Evolutionary conservation across 2,329 filamentous ascomycete species (phyloP), one percentile per base, ranked within the genome.

Genomic region (Trichoderma sp.): DNA sequence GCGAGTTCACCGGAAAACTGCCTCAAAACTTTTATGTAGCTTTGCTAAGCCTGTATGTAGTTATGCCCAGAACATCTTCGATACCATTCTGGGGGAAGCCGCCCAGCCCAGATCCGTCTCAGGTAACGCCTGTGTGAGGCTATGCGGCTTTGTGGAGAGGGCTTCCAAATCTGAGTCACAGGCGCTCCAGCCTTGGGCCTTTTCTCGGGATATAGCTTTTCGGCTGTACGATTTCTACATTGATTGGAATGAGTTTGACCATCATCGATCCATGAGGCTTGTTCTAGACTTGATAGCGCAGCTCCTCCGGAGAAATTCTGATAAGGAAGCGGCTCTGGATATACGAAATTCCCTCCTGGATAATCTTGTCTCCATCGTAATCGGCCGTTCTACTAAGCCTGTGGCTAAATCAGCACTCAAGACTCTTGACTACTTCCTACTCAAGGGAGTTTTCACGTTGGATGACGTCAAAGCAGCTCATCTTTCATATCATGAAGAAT

Each of bases 391-490:
- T 39, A 83, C 88, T 18, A 89, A 87, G 71, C 85, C 89, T 11
- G 83, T 90, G 63, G 88, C 89, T 51, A 93, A 93, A 76, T 90
- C 90, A 43, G 87, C 89, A 7, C 85, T 93, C 70, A 89, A 90
- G 74, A 86, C 86, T 18, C 80, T 93, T 46, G 88, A 91, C 59
- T 85, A 89, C 73, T 86, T 93, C 68, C 75, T 93, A 4, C 80
- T 83, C 59, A 93, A 91, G 76, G 80, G 82, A 2, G 81, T 89
- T 14, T 78, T 91, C 30, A 81, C 80, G 73, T 73, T 85, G 68
- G 75, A 81, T 68, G 80, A 86, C 69, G 77, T 88, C 37, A 76
- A 79, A 13, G 73, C 74, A 18, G 81, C 78, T 28, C 88, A 87
- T 71, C 72, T 79, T 10, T 71, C 76, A n/a, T 76, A 81, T 18